Evolutionary conservation across 2,329 filamentous ascomycete genomes (phyloP).

Genomic region (Fusarium nisikadoi): DNA sequence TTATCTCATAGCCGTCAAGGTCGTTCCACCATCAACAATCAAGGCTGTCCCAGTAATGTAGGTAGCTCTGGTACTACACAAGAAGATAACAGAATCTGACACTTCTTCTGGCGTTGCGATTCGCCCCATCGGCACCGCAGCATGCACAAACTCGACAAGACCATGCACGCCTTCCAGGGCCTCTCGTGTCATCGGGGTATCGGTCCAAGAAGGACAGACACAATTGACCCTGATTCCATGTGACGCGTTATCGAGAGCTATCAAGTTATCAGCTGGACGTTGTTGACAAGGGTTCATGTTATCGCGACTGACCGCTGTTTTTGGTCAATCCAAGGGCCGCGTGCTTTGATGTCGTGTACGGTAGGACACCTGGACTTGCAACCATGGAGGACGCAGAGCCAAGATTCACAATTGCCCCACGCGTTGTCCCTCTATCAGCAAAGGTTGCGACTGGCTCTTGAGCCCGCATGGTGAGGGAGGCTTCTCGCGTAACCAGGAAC

Average conservation of each 20-base stretch:
- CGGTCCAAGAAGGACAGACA: not conserved
- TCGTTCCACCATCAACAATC: not conserved
- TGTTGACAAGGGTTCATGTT: not conserved
- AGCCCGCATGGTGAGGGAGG: not conserved
- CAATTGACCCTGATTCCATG: not conserved
- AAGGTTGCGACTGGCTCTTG: not conserved
- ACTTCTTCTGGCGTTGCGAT: not conserved
- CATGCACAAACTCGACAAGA: not conserved
- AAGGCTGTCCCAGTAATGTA: not conserved
- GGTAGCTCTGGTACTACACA: not conserved
- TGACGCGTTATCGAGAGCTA: not conserved
- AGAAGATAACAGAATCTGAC: not conserved
- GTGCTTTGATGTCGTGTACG: not conserved
- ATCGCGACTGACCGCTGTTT: not conserved
- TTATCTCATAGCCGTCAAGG: not conserved
- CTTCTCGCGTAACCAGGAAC: not conserved
- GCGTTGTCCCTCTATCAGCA: fast-evolving
- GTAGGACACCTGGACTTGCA: not conserved
- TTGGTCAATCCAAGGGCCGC: not conserved
- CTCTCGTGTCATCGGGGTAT: not conserved
- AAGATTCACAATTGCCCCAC: not conserved
- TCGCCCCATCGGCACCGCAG: not conserved
- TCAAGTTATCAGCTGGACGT: fast-evolving
- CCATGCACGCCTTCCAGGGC: not conserved
- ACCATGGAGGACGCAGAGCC: not conserved